These are phyloP conservation scores for Apiotrichum akiyoshidainum DNA, from an alignment of 1,284 basidiomycete genomes.

Conservation along the genomic window DNA sequence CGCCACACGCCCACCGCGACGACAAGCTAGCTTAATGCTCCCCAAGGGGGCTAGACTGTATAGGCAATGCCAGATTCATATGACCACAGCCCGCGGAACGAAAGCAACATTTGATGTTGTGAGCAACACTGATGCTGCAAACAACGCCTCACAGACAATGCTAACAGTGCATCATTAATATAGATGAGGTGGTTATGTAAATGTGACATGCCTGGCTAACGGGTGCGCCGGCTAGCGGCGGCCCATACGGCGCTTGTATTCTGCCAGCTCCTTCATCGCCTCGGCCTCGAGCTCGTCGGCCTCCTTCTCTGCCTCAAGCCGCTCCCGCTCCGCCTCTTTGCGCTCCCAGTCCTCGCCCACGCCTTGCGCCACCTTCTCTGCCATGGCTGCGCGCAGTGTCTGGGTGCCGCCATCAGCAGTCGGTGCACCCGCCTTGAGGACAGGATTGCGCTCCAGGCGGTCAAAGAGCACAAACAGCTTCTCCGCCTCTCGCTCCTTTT, in stretches of 20 bases:
- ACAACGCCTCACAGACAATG: background rate
- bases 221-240: background rate
- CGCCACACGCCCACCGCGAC: background rate
- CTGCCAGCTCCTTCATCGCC: conserved; percentile 40
- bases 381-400: conserved; percentile 57
- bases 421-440: conserved; percentile 45
- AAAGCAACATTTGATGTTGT: too few relatives aligned
- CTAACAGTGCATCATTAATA: background rate
- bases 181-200: background rate
- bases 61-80: background rate
- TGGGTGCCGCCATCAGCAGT: conserved; percentile 23
- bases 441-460: conserved; percentile 66
- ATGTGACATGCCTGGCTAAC: background rate
- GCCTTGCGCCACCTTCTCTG: conserved; percentile 66
- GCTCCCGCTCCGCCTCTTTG: conserved; percentile 27
- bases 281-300: conserved; percentile 43
- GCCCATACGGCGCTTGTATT: conserved; percentile 36
- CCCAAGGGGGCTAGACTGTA: background rate
- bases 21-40: background rate
- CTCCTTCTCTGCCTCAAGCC: conserved; percentile 31
- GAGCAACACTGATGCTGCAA: background rate
- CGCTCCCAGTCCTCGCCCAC: conserved; percentile 42
- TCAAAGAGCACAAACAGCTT: conserved; percentile 85
- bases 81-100: too few relatives aligned
- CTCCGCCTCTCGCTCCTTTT: conserved; percentile 87